Percentiles rank a stretch among this genome's conserved stretches.
phyloP scores from a whole-genome alignment of 2,329 filamentous ascomycete genomes.

The Pseudogymnoascus pannorum region DNA sequence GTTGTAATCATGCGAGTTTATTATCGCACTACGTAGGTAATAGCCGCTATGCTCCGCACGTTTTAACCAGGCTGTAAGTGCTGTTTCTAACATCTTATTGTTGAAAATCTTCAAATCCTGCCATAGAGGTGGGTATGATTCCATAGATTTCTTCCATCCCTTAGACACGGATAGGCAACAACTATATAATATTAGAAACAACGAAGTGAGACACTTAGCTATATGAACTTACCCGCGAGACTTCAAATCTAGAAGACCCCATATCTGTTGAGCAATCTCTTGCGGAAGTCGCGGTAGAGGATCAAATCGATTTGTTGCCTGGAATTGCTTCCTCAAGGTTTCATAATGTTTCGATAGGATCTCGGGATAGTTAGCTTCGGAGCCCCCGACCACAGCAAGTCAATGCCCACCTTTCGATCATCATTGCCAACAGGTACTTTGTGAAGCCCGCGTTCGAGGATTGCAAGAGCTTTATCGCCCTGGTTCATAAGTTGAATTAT shows the following conservation, averaged over 20 bases:
- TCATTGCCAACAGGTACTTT: constrained; percentile 27
- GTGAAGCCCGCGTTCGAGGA: constrained; percentile 28
- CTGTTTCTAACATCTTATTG: background rate
- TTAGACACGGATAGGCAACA: background rate
- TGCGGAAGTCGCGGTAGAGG: background rate
- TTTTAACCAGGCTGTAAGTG: constrained; percentile 1
- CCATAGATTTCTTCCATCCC: background rate
- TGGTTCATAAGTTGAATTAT: constrained; percentile 25
- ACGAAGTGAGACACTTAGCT: background rate
- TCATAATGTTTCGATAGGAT: background rate
- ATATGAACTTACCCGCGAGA: background rate
- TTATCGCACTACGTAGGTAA: background rate
- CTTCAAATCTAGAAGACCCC: background rate
- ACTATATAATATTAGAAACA: background rate
- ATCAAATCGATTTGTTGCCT: background rate
- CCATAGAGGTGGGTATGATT: constrained; percentile 1
- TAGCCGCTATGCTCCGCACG: background rate
- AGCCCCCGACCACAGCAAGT: background rate
- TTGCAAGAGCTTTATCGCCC: constrained; percentile 25
- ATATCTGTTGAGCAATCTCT: background rate
- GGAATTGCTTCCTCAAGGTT: background rate
- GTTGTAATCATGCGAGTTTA: background rate
- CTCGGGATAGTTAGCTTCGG: background rate
- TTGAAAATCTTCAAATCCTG: background rate
- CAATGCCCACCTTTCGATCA: constrained; percentile 20